Base-by-base conservation (phyloP, 1,139 yeast genomes). In the Candida albicans region DNA sequence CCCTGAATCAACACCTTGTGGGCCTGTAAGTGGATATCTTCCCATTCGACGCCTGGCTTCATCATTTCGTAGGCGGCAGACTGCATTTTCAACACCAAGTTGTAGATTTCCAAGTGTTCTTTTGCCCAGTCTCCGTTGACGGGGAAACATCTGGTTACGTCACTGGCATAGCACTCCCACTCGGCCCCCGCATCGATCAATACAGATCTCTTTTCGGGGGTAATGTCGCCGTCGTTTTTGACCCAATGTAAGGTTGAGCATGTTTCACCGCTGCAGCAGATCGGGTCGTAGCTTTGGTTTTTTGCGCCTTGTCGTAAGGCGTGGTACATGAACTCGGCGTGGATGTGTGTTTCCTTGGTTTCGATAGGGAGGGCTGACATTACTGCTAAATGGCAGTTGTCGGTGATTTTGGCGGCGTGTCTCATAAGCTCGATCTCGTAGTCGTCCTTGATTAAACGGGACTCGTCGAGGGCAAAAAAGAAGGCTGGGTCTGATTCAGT, bases 161-260 rank as follows among this genome's bases (percentile, higher is more conserved):
- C 99, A 39, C 91, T 77, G 4, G 96, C 93, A 64, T 93, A 93
- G 59, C 89, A 81, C 51, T 81, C 79, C 96, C 97, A 91, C 68
- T 91, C 98, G 7, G 96, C 96, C 41, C 99, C 99, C 5, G 98
- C 98, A 66, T 93, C 99, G 47, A 93, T 84, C 49, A 93, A 75
- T 10, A 93, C 77, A 4, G 93, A 77, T 41, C 62, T 61, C 47
- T 79, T 82, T 4, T 77, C 77, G 24, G 65, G 73, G 31, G 72
- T 66, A 43, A 82, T 62, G 1, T 74, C 75, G 46, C 84, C 90
- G 56, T 90, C 95, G 58, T 93, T 93, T 58, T 83, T 84, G 13
- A 87, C 83, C 61, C 91, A 93, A 64, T 93, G 99, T 51, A 93
- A 75, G 2, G 96, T 89, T 22, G 96, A 89, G 60, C 96, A 88